Conservation (phyloP, 129 eudicot species). For the Flaveria trinervia region DNA sequence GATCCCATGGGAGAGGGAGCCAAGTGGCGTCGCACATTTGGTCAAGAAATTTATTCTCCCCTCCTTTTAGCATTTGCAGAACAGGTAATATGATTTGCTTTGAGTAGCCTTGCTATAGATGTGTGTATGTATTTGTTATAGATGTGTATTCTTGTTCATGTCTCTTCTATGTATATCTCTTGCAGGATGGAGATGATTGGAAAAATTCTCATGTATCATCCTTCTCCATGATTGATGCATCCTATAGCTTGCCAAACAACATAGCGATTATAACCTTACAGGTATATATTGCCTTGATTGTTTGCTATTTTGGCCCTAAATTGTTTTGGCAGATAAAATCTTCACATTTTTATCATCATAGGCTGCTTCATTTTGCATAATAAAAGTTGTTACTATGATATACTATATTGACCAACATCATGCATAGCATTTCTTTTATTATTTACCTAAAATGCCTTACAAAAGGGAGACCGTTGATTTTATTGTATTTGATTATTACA, state of each 20-base stretch:
- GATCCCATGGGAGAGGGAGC: slow-evolving; percentile 95
- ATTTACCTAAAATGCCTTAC: slow-evolving; percentile 2
- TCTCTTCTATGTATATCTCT: slow-evolving; percentile 4
- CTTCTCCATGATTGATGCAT: slow-evolving; percentile 76
- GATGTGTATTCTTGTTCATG: background rate
- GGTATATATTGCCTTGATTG: slow-evolving; percentile 41
- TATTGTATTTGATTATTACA: slow-evolving; percentile 41
- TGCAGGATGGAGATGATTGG: slow-evolving; percentile 80
- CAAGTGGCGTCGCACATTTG: slow-evolving; percentile 96
- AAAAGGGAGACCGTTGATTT: background rate
- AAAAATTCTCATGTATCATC: slow-evolving; percentile 58
- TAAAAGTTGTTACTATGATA: background rate
- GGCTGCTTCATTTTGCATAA: background rate
- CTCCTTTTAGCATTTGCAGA: slow-evolving; percentile 88
- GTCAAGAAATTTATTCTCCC: slow-evolving; percentile 94
- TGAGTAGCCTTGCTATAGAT: slow-evolving; percentile 1
- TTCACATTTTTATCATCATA: background rate
- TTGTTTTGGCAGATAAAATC: background rate
- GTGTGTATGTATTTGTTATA: background rate
- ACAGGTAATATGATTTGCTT: slow-evolving; percentile 48
- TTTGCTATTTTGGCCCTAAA: background rate
- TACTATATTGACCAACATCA: background rate
- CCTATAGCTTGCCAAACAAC: slow-evolving; percentile 84
- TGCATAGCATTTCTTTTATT: background rate
- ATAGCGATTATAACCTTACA: slow-evolving; percentile 80